Conservation (phyloP, 2,329 filamentous ascomycete species). For the Myriosclerotinia curreyana region DNA sequence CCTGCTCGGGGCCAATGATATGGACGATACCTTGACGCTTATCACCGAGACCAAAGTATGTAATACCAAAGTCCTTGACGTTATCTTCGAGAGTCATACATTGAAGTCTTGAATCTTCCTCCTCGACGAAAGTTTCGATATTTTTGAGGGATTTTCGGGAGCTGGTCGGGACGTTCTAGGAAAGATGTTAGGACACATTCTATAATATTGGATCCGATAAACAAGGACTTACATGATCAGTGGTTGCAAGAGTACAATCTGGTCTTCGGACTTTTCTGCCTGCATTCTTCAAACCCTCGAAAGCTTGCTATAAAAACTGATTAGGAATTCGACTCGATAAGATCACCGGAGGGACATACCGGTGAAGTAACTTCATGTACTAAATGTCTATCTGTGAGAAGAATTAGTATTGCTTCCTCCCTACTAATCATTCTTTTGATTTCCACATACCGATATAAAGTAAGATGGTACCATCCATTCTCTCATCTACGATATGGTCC, state of each 20-base stretch:
- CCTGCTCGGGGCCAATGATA: slow-evolving; percentile 97
- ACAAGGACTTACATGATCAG: slow-evolving; percentile 61
- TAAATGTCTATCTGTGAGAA: slow-evolving; percentile 74
- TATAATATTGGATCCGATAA: background rate
- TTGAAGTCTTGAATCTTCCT: slow-evolving; percentile 89
- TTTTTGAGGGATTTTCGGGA: slow-evolving; percentile 92
- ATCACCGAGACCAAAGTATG: slow-evolving; percentile 94
- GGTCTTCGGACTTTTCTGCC: slow-evolving; percentile 83
- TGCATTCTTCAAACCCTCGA: slow-evolving; percentile 75
- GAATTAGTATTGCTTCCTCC: slow-evolving; percentile 23
- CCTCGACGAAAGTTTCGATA: slow-evolving; percentile 76
- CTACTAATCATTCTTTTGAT: no score
- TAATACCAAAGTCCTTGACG: slow-evolving; percentile 92
- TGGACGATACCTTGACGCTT: slow-evolving; percentile 98
- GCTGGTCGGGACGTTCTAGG: slow-evolving; percentile 86
- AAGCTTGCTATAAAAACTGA: slow-evolving; percentile 74
- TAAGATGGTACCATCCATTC: slow-evolving; percentile 86
- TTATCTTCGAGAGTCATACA: slow-evolving; percentile 96
- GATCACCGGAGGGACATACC: slow-evolving; percentile 49
- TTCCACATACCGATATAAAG: slow-evolving; percentile 78
- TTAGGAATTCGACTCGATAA: slow-evolving; percentile 18
- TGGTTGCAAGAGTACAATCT: slow-evolving; percentile 94
- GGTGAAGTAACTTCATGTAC: slow-evolving; percentile 98
- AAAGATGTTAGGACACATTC: slow-evolving; percentile 27
- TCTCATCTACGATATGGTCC: slow-evolving; percentile 92